Evolutionary conservation across 2,329 filamentous ascomycete species (phyloP).

Genomic region (Diplodia intermedia): DNA sequence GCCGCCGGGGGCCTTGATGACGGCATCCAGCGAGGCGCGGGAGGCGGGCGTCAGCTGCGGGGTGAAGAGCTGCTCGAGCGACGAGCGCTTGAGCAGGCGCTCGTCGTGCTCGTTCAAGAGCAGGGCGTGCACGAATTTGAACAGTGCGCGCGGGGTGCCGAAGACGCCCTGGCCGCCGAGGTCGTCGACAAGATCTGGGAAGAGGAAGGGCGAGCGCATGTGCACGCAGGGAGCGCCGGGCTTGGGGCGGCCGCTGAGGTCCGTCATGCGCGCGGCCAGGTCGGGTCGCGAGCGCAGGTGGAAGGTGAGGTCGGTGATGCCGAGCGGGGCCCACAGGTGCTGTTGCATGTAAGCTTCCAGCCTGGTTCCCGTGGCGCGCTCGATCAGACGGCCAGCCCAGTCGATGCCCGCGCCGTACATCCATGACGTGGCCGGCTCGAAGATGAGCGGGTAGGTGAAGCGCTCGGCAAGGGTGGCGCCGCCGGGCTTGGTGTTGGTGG

Average conservation of each 20-base stretch:
- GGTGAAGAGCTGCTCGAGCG: slow-evolving; percentile 42
- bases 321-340: slow-evolving; percentile 39
- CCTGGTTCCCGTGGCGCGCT: slow-evolving; percentile 36
- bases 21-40: slow-evolving; percentile 27
- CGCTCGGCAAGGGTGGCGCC: slow-evolving; percentile 34
- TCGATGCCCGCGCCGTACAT: slow-evolving; percentile 39
- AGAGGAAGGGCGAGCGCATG: slow-evolving; percentile 33
- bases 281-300: slow-evolving; percentile 30
- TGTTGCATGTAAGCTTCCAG: slow-evolving; percentile 40
- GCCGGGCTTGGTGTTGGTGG: slow-evolving; percentile 32
- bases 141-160: slow-evolving; percentile 38
- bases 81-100: slow-evolving; percentile 39
- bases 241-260: slow-evolving; percentile 39
- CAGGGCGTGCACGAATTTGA: slow-evolving; percentile 43
- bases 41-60: slow-evolving; percentile 39
- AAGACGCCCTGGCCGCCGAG: slow-evolving; percentile 32
- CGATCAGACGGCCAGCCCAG: slow-evolving; percentile 40
- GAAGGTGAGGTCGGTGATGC: slow-evolving; percentile 40
- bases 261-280: slow-evolving; percentile 30
- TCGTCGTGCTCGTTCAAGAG: slow-evolving; percentile 40
- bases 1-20: slow-evolving; percentile 8
- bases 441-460: slow-evolving; percentile 38
- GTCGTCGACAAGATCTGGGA: slow-evolving; percentile 25
- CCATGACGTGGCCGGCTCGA: slow-evolving; percentile 40
- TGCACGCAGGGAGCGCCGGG: slow-evolving; percentile 35